Base-by-base conservation (phyloP, 2,329 filamentous ascomycete species). In the Neophaeococcomyces aloes region DNA sequence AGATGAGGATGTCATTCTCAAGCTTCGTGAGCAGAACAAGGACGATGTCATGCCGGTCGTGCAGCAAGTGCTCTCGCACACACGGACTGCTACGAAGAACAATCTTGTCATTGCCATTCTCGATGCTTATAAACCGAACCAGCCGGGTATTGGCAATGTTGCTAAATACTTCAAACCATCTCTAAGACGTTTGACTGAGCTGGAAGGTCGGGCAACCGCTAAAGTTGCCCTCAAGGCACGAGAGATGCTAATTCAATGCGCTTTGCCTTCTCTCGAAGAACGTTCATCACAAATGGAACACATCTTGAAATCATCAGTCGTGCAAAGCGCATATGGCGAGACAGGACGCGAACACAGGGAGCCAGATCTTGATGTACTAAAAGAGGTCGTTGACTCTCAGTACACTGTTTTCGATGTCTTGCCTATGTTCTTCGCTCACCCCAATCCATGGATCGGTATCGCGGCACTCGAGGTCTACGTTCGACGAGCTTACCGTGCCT, bases 321-420 rank as follows among this genome's bases (percentile, higher is more conserved):
- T 95, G 6, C 87, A 98, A 65, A 94, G 88, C n/a, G 81, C 85
- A 55, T 98, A 98, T 59, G 91, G 91, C 47, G 91, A 98, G 74
- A 88, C 86, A 48, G 88, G 89, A 40, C 94, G 86, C 84, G 89
- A 95, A 52, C 91, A 98, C 68, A 77, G 91, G 53, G 85, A 95
- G 65, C 91, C 91, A 37, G 86, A 83, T 65, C 70, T 94, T 42
- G 83, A 93, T 17, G 73, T 94, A 52, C 82, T 98, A 68, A 94
- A 94, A 72, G 91, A 98, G 65, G 88, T 98, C 25, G 86, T 98
- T 41, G 91, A 98, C 65, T 96, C 91, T 43, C 94, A 94, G 69
- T 96, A 93, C 71, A 96, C 89, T 32, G 91, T 98, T 52, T 94
- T 95, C 56, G 91, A 98, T 60, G 91, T 98, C 14, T 67, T 98